phyloP scores from a whole-genome alignment of 2,329 filamentous ascomycete genomes.

The Trichoderma sp. region DNA sequence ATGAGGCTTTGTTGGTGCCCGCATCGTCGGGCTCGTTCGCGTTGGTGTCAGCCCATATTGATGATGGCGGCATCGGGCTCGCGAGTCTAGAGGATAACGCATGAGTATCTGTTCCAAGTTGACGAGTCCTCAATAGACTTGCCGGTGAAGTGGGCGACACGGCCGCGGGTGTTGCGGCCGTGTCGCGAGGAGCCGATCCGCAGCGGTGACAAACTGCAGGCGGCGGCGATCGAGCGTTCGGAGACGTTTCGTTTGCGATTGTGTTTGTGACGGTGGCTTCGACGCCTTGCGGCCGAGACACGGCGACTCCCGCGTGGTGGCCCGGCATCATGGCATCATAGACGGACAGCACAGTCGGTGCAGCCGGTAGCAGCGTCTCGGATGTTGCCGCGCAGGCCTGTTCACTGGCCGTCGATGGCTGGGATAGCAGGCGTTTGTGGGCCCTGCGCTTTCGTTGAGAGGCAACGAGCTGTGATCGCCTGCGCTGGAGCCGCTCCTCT shows the following conservation, averaged over 20 bases:
- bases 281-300: background rate
- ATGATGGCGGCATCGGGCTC: conserved; percentile 2
- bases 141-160: conserved; percentile 14
- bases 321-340: background rate
- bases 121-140: conserved; percentile 15
- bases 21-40: background rate
- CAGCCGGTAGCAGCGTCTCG: background rate
- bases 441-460: conserved; percentile 19
- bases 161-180: background rate
- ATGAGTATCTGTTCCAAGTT: conserved; percentile 18
- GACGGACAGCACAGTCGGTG: background rate
- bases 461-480: conserved; percentile 11
- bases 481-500: conserved; percentile 16
- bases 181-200: conserved; percentile 5
- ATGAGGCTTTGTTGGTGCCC: background rate
- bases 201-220: background rate
- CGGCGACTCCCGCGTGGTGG: background rate
- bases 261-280: background rate
- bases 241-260: background rate
- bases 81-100: conserved; percentile 13
- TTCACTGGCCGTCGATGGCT: background rate
- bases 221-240: background rate
- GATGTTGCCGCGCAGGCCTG: background rate
- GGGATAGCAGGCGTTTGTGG: conserved; percentile 11
- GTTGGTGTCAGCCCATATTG: conserved; percentile 8